Percentiles rank a stretch among this genome's conserved stretches.
Conservation (phyloP, 2,329 filamentous ascomycete species). For the Stachybotrys echinatus region DNA sequence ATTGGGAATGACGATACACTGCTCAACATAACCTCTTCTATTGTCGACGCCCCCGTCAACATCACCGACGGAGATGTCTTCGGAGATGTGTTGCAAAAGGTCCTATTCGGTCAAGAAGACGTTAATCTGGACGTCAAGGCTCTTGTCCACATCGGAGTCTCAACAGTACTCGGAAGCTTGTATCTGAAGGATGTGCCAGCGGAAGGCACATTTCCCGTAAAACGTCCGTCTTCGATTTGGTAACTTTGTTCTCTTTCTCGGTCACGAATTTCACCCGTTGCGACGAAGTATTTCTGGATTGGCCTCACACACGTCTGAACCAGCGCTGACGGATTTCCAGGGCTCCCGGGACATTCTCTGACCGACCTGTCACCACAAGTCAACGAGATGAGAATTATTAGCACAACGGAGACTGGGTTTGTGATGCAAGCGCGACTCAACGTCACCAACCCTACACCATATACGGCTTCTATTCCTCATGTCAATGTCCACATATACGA, state of each 20-base stretch:
- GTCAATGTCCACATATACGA: constrained; percentile 70
- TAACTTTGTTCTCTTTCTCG: constrained; percentile 19
- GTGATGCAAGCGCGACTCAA: constrained; percentile 69
- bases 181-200: constrained; percentile 79
- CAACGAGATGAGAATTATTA: constrained; percentile 64
- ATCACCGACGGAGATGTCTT: constrained; percentile 79
- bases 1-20: constrained; percentile 52
- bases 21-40: constrained; percentile 68
- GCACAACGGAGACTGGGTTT: constrained; percentile 67
- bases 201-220: constrained; percentile 81
- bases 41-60: constrained; percentile 74
- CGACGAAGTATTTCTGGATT: constrained; percentile 22
- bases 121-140: constrained; percentile 73
- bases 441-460: constrained; percentile 84
- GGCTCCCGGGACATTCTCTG: constrained; percentile 50
- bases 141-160: constrained; percentile 74
- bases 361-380: constrained; percentile 55
- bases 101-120: constrained; percentile 68
- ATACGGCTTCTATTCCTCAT: constrained; percentile 77
- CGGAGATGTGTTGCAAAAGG: constrained; percentile 70
- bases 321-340: constrained; percentile 39
- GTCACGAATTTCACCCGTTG: not conserved
- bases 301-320: constrained; percentile 13
- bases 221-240: constrained; percentile 73
- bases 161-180: constrained; percentile 76